Base-by-base conservation (phyloP, 805 yeast species). In the Candida suzukii region DNA sequence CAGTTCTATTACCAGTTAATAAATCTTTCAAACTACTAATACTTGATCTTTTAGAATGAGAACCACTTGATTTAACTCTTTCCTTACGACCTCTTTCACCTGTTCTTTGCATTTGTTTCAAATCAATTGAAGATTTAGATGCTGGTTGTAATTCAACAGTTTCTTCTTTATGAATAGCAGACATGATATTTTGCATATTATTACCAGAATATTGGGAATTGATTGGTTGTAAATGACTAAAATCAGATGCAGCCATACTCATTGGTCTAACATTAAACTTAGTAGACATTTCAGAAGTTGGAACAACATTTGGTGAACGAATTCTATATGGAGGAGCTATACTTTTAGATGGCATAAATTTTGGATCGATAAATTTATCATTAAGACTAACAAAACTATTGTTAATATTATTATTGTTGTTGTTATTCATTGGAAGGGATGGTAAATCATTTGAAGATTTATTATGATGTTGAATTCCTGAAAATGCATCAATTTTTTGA, bases 401-500 rank as follows among this genome's bases (percentile, higher is more conserved):
- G 18, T 12, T 17, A 17, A n/a, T 30, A n/a, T n/a, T 17, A 27
- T 14, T 27, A 13, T 13, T 31, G 24, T 18, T 18, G n/a, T 10
- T 31, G 24, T n/a, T 19, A 19, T 16, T 29, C 12, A 28, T 18
- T 31, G 22, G n/a, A 31, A 31, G 8, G 3, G 27, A 21, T 14
- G 36, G 5, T 17, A 33, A 21, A n/a, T 35, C 45, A 34, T 44
- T 31, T 5, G 46, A 39, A 3, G 49, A 46, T 24, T 46, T 46
- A 28, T 44, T 48, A 32, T 35, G 50, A 43, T 48, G 51, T 41
- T 71, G 74, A 28, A 71, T 63, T 4, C 59, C 42, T 3, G 73
- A 60, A 47, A 71, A 71, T 17, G 73, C 74, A 47, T 70, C 76
- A 12, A 43, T 40, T 5, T 21, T 33, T 5, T 17, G 13, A 30